phyloP scores from a whole-genome alignment of 1,139 yeast species.

The Candida sp. region DNA sequence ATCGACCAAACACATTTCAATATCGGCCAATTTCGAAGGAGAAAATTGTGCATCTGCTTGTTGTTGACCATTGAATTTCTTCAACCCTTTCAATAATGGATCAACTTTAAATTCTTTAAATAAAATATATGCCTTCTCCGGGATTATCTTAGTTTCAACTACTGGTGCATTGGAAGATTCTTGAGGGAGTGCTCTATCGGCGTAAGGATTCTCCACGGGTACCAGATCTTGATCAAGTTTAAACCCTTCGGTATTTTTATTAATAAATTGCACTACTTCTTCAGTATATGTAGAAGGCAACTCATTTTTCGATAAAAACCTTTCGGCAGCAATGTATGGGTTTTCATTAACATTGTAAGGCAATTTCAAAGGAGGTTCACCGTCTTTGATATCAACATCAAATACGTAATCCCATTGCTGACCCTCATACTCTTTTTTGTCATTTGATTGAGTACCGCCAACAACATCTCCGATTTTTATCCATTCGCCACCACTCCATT shows the following conservation, averaged over 20 bases:
- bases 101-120: constrained; percentile 47
- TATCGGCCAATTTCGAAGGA: constrained; percentile 23
- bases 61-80: constrained; percentile 45
- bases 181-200: constrained; percentile 23
- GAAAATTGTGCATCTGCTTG: constrained; percentile 19
- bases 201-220: constrained; percentile 25
- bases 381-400: constrained; percentile 93
- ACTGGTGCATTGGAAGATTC: constrained; percentile 9
- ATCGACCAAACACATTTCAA: constrained; percentile 29
- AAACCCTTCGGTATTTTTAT: constrained; percentile 71
- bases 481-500: constrained; percentile 78
- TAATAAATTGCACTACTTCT: constrained; percentile 82
- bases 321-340: constrained; percentile 77
- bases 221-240: constrained; percentile 14
- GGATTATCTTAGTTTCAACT: constrained; percentile 31
- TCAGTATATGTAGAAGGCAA: constrained; percentile 70
- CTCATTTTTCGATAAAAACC: constrained; percentile 73
- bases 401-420: constrained; percentile 85
- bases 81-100: constrained; percentile 47
- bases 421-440: constrained; percentile 65
- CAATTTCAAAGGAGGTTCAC: constrained; percentile 83
- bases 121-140: constrained; percentile 45
- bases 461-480: constrained; percentile 90
- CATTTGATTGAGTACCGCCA: constrained; percentile 52
- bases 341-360: constrained; percentile 85